phyloP scores from a whole-genome alignment of 208 protist genomes.

The Dictyostelium gargantuum region DNA sequence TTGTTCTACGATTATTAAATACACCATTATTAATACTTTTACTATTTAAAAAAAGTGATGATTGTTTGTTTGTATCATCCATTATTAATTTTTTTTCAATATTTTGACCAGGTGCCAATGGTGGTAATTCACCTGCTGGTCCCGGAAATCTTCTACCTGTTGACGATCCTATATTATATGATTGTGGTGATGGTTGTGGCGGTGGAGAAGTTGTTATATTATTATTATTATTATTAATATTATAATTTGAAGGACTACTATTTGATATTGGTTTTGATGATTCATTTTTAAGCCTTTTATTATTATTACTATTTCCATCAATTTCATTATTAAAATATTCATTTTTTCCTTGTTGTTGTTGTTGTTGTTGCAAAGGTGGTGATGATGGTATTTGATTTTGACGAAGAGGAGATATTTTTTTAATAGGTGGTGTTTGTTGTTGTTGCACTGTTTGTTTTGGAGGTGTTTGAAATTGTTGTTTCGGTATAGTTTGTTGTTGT shows the following conservation, averaged over 20 bases:
- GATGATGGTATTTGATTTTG: not conserved
- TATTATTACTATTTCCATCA: not conserved
- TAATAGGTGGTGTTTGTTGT: not conserved
- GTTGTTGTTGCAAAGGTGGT: not conserved
- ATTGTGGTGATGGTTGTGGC: not conserved
- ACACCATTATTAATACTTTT: not conserved
- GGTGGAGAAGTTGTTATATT: too few relatives aligned
- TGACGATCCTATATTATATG: too few relatives aligned
- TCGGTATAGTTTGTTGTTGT: not conserved
- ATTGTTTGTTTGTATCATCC: not conserved
- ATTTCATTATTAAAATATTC: not conserved
- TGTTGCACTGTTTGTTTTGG: not conserved
- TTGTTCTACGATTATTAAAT: too few relatives aligned
- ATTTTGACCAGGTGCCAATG: not conserved
- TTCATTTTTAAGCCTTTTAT: not conserved
- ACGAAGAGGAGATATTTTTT: not conserved
- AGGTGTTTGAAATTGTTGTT: too few relatives aligned
- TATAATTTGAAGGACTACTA: not conserved
- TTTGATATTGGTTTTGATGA: not conserved
- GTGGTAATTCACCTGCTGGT: conserved; percentile 34
- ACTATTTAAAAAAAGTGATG: not conserved
- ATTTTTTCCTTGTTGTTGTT: not conserved
- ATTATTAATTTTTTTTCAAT: not conserved
- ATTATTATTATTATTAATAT: too few relatives aligned
- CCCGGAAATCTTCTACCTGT: conserved; percentile 21